Conservation (phyloP, 495 filamentous ascomycete genomes). For the Oidiodendron maius region DNA sequence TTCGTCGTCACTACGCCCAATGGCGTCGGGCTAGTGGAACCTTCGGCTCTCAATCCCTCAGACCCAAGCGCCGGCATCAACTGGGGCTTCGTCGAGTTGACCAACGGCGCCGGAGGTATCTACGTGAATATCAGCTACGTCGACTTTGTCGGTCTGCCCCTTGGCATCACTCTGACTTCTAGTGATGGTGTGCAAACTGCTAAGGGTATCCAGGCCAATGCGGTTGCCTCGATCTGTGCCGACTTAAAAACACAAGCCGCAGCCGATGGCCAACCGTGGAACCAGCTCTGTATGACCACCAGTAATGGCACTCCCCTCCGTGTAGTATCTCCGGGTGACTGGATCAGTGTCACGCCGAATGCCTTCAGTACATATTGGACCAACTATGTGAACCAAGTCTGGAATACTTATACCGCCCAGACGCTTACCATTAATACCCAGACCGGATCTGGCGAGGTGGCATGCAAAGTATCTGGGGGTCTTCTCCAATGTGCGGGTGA, state of each 20-base stretch:
- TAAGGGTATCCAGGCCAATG: not conserved
- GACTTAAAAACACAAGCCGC: not conserved
- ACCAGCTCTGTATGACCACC: no score
- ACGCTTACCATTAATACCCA: no score
- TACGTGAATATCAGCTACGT: constrained; percentile 42
- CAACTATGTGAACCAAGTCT: no score
- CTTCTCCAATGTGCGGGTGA: no score
- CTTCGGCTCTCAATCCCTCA: constrained; percentile 32
- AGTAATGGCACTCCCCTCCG: no score
- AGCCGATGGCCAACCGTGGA: not conserved
- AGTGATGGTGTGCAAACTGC: constrained; percentile 20
- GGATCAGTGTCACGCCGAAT: no score
- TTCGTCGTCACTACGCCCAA: not conserved
- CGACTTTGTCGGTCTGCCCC: constrained; percentile 39
- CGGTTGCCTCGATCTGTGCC: not conserved
- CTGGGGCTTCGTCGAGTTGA: constrained; percentile 44
- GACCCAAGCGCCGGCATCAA: constrained; percentile 35
- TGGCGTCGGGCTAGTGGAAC: constrained; percentile 35
- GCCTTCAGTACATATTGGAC: no score
- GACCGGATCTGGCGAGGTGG: no score
- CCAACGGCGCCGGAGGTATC: constrained; percentile 32
- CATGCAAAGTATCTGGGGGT: constrained; percentile 43
- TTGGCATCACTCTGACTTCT: constrained; percentile 34
- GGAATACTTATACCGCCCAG: no score
- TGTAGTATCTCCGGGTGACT: no score